These are phyloP conservation scores for Leccinellum rugosiceps DNA, from an alignment of 768 basidiomycete genomes.

Conservation along the genomic window DNA sequence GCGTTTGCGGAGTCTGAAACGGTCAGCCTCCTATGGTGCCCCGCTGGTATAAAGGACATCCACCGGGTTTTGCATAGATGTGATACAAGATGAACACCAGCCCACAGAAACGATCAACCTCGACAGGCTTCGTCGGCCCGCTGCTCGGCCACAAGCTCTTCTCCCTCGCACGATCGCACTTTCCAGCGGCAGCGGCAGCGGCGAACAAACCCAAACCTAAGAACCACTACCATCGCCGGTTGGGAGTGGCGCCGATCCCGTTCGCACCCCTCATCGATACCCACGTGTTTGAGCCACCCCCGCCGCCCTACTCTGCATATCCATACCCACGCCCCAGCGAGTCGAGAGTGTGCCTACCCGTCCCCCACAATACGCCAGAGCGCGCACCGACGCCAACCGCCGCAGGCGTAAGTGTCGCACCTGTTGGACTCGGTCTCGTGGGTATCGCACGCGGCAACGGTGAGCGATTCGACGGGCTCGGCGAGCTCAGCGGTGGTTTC, in stretches of 20 bases:
- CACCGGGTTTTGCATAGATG: too few relatives aligned
- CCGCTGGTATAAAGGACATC: conserved; percentile 13
- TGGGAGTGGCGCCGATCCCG: conserved; percentile 17
- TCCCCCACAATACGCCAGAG: conserved; percentile 29
- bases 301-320: conserved; percentile 19
- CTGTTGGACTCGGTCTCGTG: conserved; percentile 26
- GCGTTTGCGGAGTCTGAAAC: background rate
- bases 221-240: background rate
- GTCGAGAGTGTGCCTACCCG: conserved; percentile 11
- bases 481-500: conserved; percentile 28
- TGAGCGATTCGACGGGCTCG: conserved; percentile 26
- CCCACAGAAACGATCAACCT: conserved; percentile 5
- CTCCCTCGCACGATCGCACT: conserved; percentile 24
- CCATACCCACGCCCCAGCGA: conserved; percentile 1
- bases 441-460: conserved; percentile 26
- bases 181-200: conserved; percentile 8
- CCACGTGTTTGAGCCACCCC: conserved; percentile 26
- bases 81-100: conserved; percentile 2
- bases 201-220: conserved; percentile 6
- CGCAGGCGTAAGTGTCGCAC: background rate
- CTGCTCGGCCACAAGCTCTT: conserved; percentile 21
- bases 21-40: background rate
- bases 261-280: conserved; percentile 29
- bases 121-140: conserved; percentile 5
- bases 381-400: background rate